These are phyloP conservation scores for Paramarasmius palmivorus DNA, from an alignment of 1,284 basidiomycete genomes.

Conservation along the genomic window DNA sequence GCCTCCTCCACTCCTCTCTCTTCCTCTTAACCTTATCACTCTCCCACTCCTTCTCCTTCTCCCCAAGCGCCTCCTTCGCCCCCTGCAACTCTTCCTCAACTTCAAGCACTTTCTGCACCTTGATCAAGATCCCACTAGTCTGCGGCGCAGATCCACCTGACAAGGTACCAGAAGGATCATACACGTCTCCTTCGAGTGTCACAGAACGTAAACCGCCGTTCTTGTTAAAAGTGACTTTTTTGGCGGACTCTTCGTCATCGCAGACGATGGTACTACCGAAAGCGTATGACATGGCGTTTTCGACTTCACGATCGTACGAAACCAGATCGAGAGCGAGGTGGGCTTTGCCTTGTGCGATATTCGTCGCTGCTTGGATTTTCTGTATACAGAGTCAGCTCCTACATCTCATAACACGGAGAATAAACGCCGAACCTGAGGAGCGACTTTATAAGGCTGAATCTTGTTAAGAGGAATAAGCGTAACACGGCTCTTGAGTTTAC, in stretches of 20 bases:
- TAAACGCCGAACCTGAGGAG: conserved; percentile 51
- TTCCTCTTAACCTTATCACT: conserved; percentile 54
- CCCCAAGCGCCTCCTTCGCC: conserved; percentile 53
- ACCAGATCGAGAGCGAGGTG: conserved; percentile 87
- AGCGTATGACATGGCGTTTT: conserved; percentile 90
- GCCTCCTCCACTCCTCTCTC: conserved; percentile 71
- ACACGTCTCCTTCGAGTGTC: conserved; percentile 93
- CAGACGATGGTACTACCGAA: conserved; percentile 95
- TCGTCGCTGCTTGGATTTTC: conserved; percentile 79
- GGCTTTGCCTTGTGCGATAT: conserved; percentile 83
- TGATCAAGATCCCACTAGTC: conserved; percentile 76
- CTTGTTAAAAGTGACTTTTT: conserved; percentile 81
- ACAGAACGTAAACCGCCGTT: conserved; percentile 81
- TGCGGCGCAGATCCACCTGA: conserved; percentile 89
- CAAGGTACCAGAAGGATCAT: conserved; percentile 94
- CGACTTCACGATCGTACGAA: conserved; percentile 83
- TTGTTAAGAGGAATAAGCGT: conserved; percentile 95
- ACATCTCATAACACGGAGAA: not conserved
- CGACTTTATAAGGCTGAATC: conserved; percentile 74
- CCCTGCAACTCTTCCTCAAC: conserved; percentile 70
- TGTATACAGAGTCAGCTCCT: conserved; percentile 29
- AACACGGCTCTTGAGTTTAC: conserved; percentile 83
- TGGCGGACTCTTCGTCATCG: conserved; percentile 87
- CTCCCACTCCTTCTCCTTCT: conserved; percentile 52
- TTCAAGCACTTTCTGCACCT: conserved; percentile 82